Conservation (phyloP, 345 rosid species). For the Eucalyptus shirleyi region DNA sequence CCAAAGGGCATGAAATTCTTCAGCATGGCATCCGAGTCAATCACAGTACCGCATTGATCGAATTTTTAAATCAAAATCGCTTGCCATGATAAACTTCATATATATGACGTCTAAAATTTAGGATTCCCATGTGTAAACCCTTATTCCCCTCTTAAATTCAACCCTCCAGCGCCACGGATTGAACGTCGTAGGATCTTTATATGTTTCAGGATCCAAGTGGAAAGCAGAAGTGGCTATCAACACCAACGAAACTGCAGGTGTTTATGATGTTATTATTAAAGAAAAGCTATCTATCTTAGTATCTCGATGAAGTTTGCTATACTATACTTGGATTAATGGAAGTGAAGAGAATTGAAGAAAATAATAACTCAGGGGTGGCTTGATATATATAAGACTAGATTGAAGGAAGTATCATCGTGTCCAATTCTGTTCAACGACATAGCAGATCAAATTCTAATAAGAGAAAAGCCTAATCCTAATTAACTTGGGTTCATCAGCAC, state of each 20-base stretch:
- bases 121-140: neutral
- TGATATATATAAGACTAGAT: too few relatives aligned
- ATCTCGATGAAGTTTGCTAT: too few relatives aligned
- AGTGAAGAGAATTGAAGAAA: too few relatives aligned
- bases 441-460: too few relatives aligned
- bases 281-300: too few relatives aligned
- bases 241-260: too few relatives aligned
- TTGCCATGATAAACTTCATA: neutral
- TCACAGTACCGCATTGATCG: neutral
- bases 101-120: neutral
- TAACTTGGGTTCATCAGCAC: neutral
- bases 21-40: neutral
- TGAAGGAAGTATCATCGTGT: too few relatives aligned
- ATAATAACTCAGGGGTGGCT: too few relatives aligned
- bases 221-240: neutral
- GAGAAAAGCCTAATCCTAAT: neutral
- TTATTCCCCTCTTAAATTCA: neutral
- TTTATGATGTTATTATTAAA: too few relatives aligned
- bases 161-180: conserved; percentile 15
- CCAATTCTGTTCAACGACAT: too few relatives aligned
- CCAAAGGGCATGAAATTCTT: conserved; percentile 20
- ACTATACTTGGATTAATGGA: too few relatives aligned
- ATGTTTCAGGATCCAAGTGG: conserved; percentile 3
- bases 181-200: conserved; percentile 5
- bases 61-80: neutral